Evolutionary conservation across 2,329 filamentous ascomycete genomes (phyloP), one percentile per base, ranked within the genome.

Genomic region (Teratosphaeria nubilosa): DNA sequence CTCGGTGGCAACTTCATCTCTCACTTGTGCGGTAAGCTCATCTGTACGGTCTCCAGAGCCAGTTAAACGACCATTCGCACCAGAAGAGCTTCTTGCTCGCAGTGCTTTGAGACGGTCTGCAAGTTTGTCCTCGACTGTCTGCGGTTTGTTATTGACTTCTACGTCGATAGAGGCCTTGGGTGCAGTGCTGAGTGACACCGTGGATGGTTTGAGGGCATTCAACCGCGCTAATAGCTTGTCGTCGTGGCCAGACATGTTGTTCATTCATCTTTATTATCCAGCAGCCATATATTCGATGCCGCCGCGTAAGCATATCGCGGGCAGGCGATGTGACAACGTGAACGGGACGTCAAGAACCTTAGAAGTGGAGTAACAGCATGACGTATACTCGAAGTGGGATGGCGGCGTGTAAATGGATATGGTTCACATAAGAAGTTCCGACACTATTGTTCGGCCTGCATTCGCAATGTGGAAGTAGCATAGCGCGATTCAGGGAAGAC

Each of bases 171-270:
- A 59, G 13, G 56, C 62, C 48, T 59, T 56, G n/a, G 65, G 63
- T 16, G 64, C 56, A 59, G 45, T 54, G 25, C 56, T 53, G 22
- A 78, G 65, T 55, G 62, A 72, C 22, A 78, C 69, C 30, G 66
- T 70, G 1, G 75, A 74, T 51, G 74, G 73, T 63, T 77, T 78
- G 53, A 79, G 70, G 14, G 77, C 77, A 61, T 79, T 78, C 37
- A 79, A 70, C 54, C 77, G 74, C 22, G 77, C 75, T 57, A 79
- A 74, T 22, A 80, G 73, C 58, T 73, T 69, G 54, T 75, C 70
- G 58, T 78, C 75, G 20, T 60, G 57, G 24, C 41, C 57, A 45
- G 66, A 57, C 68, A 69, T 70, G 14, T 22, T 48, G 5, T 22
- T 10, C 9, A 10, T 20, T 48, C 41, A 20, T 48, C 41, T 20